Conservation (phyloP, 768 basidiomycete genomes). For the Symmetrospora coprosmae region DNA sequence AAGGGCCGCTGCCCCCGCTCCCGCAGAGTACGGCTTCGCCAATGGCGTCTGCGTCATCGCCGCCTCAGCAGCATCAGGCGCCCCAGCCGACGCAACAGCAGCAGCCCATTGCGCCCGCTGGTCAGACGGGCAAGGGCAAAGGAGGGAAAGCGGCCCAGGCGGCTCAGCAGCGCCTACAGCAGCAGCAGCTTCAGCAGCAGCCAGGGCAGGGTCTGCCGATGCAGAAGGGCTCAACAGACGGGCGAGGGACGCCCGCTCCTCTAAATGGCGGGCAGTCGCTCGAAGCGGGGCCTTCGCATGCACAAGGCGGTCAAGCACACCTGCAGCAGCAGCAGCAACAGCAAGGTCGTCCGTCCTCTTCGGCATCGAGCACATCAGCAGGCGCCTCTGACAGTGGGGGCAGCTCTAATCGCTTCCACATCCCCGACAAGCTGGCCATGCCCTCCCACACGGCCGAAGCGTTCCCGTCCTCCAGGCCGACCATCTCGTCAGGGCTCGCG, state of each 20-base stretch:
- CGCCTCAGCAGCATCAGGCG: background rate
- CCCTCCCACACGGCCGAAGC: constrained; percentile 18
- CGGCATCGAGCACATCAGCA: background rate
- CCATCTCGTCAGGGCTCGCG: constrained; percentile 28
- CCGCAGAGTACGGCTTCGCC: background rate
- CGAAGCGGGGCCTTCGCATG: too few relatives aligned
- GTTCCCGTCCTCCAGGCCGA: constrained; percentile 28
- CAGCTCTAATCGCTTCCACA: constrained; percentile 11
- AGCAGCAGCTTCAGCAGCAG: background rate
- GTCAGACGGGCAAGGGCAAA: background rate
- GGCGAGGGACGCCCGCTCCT: background rate
- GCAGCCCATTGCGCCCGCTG: background rate
- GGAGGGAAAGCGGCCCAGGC: background rate
- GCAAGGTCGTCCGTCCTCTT: background rate
- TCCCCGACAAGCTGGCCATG: constrained; percentile 20
- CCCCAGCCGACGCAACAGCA: background rate
- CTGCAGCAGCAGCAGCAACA: background rate
- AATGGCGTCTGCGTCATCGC: background rate
- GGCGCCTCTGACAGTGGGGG: background rate
- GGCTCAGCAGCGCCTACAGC: background rate
- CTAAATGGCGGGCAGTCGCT: too few relatives aligned
- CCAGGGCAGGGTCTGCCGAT: background rate
- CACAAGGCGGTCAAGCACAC: too few relatives aligned
- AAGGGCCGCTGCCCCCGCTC: background rate
- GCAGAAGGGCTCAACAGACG: background rate